Percentiles rank a stretch among this genome's conserved stretches.
Conservation (phyloP, 1,284 basidiomycete species). For the Cutaneotrichosporon dermatis region DNA sequence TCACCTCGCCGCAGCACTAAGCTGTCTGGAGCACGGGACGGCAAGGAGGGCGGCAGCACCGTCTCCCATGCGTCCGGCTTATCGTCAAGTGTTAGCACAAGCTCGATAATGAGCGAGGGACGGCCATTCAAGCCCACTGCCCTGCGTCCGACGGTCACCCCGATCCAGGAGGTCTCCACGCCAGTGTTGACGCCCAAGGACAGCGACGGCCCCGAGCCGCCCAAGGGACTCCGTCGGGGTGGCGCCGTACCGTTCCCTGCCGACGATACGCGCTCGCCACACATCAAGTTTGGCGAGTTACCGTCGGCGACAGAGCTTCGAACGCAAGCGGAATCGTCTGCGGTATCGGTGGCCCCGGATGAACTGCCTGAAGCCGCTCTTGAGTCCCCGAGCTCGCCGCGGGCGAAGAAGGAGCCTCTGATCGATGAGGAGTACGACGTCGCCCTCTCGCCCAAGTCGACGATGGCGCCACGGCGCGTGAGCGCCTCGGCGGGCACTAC, state of each 20-base stretch:
- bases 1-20: constrained; percentile 13
- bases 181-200: neutral
- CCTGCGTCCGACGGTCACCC: neutral
- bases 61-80: neutral
- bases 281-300: neutral
- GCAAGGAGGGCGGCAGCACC: neutral
- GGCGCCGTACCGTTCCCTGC: neutral
- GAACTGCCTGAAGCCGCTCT: no score
- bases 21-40: neutral
- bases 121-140: neutral
- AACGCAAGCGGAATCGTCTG: neutral
- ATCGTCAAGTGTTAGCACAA: constrained; percentile 7
- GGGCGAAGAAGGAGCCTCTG: no score
- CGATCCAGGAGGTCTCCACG: neutral
- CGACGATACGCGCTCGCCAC: neutral
- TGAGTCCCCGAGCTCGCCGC: no score
- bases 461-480: no score
- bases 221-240: neutral
- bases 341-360: no score
- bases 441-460: no score
- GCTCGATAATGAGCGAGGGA: neutral
- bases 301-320: neutral
- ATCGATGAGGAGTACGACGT: no score
- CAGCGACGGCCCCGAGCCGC: no score
- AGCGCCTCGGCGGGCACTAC: no score